A percentile compares a stretch with the other conserved stretches of the same genome.
These are phyloP conservation scores for Ophiostoma ips DNA, from an alignment of 2,329 filamentous ascomycete species.

Conservation along the genomic window DNA sequence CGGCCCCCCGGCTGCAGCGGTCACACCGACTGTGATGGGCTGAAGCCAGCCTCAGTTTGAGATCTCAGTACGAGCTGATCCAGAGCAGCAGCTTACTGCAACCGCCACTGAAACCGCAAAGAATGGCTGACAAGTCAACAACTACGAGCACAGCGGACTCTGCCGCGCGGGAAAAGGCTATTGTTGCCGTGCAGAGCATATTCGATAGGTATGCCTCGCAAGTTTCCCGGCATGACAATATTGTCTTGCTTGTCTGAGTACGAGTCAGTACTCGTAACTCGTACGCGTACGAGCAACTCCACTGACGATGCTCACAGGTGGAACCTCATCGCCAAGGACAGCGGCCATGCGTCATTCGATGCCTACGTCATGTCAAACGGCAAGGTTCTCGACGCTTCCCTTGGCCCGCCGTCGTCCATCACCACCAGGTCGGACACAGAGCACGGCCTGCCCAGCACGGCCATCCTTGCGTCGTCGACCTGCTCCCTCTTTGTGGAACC, in stretches of 20 bases:
- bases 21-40: too few relatives aligned
- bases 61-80: too few relatives aligned
- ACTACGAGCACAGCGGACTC: too few relatives aligned
- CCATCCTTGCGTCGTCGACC: conserved; percentile 20
- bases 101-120: too few relatives aligned
- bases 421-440: background rate
- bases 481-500: conserved; percentile 30
- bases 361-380: conserved; percentile 13
- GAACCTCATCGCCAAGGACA: conserved; percentile 9
- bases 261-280: too few relatives aligned
- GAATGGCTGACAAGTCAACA: too few relatives aligned
- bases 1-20: too few relatives aligned
- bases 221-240: background rate
- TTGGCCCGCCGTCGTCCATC: conserved; percentile 9
- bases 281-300: too few relatives aligned
- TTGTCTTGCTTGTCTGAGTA: too few relatives aligned
- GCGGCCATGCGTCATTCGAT: conserved; percentile 14
- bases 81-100: too few relatives aligned
- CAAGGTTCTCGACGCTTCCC: conserved; percentile 19
- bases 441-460: conserved; percentile 1
- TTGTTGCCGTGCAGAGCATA: conserved; percentile 9
- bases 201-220: conserved; percentile 7
- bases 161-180: conserved; percentile 1
- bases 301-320: conserved; percentile 9
- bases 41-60: too few relatives aligned